These are phyloP conservation scores for Syzygium oleosum DNA, from an alignment of 345 rosid species.

Conservation along the genomic window DNA sequence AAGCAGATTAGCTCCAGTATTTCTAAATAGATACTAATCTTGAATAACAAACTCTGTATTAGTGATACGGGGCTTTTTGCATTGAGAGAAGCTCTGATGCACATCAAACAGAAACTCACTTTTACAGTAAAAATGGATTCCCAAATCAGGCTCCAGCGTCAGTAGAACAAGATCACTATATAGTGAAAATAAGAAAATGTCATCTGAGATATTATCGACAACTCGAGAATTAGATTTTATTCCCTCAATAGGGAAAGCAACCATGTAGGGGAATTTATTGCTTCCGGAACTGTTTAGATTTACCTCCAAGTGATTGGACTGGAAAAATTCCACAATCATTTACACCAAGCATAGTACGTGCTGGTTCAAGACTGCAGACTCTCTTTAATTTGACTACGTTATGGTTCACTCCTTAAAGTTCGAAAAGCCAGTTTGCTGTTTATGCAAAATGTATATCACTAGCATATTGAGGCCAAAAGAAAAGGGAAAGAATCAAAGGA, in stretches of 20 bases:
- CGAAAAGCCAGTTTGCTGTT: not conserved
- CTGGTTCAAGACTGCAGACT: not conserved
- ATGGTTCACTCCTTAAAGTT: not conserved
- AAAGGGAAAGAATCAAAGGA: not conserved
- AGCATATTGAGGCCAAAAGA: not conserved
- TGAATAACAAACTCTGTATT: not conserved
- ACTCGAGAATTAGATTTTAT: not conserved
- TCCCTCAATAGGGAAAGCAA: not conserved
- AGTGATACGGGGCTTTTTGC: not conserved
- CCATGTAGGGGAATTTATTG: not conserved
- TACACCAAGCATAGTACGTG: not conserved
- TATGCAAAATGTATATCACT: not conserved
- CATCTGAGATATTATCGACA: not conserved
- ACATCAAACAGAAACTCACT: not conserved
- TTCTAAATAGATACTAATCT: not conserved
- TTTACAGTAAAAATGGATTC: not conserved
- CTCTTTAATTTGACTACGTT: not conserved
- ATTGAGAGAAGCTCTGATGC: not conserved
- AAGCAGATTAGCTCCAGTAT: not conserved
- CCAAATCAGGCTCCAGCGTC: not conserved
- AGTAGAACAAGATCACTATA: not conserved
- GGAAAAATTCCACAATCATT: not conserved
- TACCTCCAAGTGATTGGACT: not conserved
- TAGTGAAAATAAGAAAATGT: not conserved
- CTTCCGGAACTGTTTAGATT: not conserved